Evolutionary conservation across 2,329 filamentous ascomycete genomes (phyloP), one percentile per base, ranked within the genome.

Genomic region (Lecanicillium sp.): DNA sequence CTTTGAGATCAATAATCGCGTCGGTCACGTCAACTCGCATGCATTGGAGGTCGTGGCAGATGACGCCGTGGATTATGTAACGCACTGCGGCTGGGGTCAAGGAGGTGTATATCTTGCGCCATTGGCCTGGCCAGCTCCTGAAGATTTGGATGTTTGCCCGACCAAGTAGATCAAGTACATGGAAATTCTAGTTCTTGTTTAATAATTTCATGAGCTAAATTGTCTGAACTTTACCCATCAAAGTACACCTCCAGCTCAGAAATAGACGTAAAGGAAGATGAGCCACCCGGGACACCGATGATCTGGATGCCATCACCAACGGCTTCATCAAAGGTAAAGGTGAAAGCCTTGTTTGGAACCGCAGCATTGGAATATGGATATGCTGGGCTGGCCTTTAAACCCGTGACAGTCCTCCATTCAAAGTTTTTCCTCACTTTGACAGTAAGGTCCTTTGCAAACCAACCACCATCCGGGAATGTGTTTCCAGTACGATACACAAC

Each of bases 221-320:
- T n/a, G n/a, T n/a, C n/a, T n/a, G n/a, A n/a, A n/a, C 22, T 25
- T 25, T 11, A 25, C 6, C 22, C 22, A 25, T 39, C 32, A 35
- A 34, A 40, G 17, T 40, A 40, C 5, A 40, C 37, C 32, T 40
- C 30, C 22, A 40, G 18, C 19, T 40, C 37, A 14, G 18, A 15
- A 29, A 40, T 35, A n/a, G 37, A 40, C 10, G 37, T 40, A 35
- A 40, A 40, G 19, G 31, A 17, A 6, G 31, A 15, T 3, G 37
- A 40, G 13, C 37, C 37, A 8, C 37, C 37, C 8, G 37, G 37
- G n/a, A 18, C 32, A 28, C 37, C 37, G 17, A 40, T 40, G 15
- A 40, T 40, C 22, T 40, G 37, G 10, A 40, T 22, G n/a, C 37
- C 37, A 29, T 40, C 37, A 3, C 37, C 37, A 7, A 15, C 37